Base-by-base conservation (phyloP, 2,329 filamentous ascomycete species). In the Penicillium sp. region DNA sequence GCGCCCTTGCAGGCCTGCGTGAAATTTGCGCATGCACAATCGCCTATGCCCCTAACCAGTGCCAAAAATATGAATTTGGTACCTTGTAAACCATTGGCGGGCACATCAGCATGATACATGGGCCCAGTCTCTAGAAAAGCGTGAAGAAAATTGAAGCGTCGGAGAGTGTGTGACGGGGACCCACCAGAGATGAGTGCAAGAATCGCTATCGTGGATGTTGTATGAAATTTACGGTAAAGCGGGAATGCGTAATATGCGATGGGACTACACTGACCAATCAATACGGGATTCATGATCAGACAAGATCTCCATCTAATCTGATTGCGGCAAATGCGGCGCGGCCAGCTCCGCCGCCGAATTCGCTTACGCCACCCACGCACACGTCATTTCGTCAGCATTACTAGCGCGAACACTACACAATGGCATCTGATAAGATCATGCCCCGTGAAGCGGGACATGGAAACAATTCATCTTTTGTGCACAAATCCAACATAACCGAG, bases 301-400 rank as follows among this genome's bases (percentile, higher is more conserved):
- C 64, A 65, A 65, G 65, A 65, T 68, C 44, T 42, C 48, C 46
- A 63, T 65, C 60, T 66, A 67, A 68, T 67, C 66, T 63, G 61
- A 67, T 68, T 58, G 50, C 29, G 26, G 39, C 49, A 45, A 45
- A 42, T 15, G 18, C 26, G n/a, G 10, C 26, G 13, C 29, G 51
- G 47, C 36, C 39, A 18, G 43, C 24, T 23, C 47, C 28, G 45
- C 36, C 45, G 15, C 15, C 15, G n/a, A 38, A 39, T 43, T 53
- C 45, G 51, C 38, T 43, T 42, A 39, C 16, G 44, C 33, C 48
- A 56, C 47, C 51, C 39, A 42, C 54, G 51, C 54, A 51, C 45
- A 54, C 45, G 21, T 9, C 29, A 16, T 56, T 45, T 48, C 29
- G 44, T 53, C 46, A 49, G 18, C n/a, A 18, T 50, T 41, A 45